Base-by-base conservation (phyloP, 768 basidiomycete genomes). In the Agaricus sinodeliciosus region DNA sequence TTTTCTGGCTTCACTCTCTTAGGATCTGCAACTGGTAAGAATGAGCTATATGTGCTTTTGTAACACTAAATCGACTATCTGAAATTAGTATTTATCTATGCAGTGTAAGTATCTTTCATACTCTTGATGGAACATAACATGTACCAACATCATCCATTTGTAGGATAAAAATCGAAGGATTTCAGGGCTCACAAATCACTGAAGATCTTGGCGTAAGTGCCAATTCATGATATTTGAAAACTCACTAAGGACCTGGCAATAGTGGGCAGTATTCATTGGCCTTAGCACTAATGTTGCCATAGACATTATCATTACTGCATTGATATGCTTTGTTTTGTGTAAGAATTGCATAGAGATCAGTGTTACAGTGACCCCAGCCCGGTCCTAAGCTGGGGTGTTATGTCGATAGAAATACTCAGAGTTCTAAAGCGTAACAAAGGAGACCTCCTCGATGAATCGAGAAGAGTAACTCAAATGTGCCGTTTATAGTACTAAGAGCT, bases 251-350 rank as follows among this genome's bases (percentile, higher is more conserved):
- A n/a, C 3, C 31, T 3, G 18, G 42, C 12, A 15, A 37, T 41
- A 68, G 67, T 69, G 67, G 53, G 62, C 66, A 25, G 57, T 68
- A 3, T 68, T 67, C 51, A 56, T 68, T 22, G 66, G 64, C 6
- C 65, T 68, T 39, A 66, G 68, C 0, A 57, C 64, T 3, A 65
- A 63, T 0, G 63, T 63, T 9, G 37, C 66, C 15, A 57, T 69
- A 3, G 68, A 69, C 43, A 61, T 61, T 36, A 56, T 61, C 4
- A 68, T 68, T 31, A 65, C 68, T 2, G 59, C 58, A 3, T 61
- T 62, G 35, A 67, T 67, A 66, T 69, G 68, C 41, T 22, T 68
- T 26, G 59, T 69, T 16, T 43, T 69, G 15, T 58, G 66, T 41
- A 67, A 65, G 57, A 62, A 63, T 41, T 59, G 60, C 27, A 56